These are phyloP conservation scores for Pholiota microspora DNA, from an alignment of 768 basidiomycete species.

Conservation along the genomic window DNA sequence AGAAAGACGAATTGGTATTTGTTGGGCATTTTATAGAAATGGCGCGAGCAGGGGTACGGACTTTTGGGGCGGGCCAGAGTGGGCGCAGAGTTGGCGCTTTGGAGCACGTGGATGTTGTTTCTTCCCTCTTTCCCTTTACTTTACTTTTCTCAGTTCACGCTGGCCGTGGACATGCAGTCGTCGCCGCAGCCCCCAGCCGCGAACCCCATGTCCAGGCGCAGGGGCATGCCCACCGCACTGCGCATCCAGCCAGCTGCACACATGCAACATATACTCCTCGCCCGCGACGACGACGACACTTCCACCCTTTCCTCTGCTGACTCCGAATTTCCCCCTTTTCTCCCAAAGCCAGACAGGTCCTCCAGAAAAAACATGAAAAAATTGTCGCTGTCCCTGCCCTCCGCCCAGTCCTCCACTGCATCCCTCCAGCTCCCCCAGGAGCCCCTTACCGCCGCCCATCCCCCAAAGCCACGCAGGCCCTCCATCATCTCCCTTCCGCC, in stretches of 20 bases:
- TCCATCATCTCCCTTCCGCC: slow-evolving; percentile 69
- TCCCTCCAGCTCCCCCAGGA: slow-evolving; percentile 27
- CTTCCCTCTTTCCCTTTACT: slow-evolving; percentile 19
- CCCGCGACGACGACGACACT: slow-evolving; percentile 43
- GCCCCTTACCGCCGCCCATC: slow-evolving; percentile 33
- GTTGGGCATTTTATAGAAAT: slow-evolving; percentile 48
- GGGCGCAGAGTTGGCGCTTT: slow-evolving; percentile 8
- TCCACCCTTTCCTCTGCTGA: slow-evolving; percentile 56
- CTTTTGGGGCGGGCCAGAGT: slow-evolving; percentile 9
- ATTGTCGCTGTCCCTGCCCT: slow-evolving; percentile 66
- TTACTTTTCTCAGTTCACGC: slow-evolving; percentile 36
- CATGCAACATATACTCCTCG: slow-evolving; percentile 47
- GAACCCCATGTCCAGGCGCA: slow-evolving; percentile 42
- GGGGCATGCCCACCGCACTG: slow-evolving; percentile 53
- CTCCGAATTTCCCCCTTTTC: slow-evolving; percentile 45
- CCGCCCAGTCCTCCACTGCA: slow-evolving; percentile 54
- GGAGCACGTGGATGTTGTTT: slow-evolving; percentile 14
- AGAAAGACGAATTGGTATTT: slow-evolving; percentile 54
- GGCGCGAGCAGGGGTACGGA: slow-evolving; percentile 5
- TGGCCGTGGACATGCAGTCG: slow-evolving; percentile 35
- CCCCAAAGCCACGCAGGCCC: slow-evolving; percentile 55
- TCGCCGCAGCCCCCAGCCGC: slow-evolving; percentile 20
- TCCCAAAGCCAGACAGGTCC: slow-evolving; percentile 31
- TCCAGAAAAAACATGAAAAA: slow-evolving; percentile 72
- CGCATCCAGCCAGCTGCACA: slow-evolving; percentile 56